Percentiles rank a stretch among this genome's conserved stretches.
These are phyloP conservation scores for Aspergillus cristatus DNA, from an alignment of 495 filamentous ascomycete genomes.

Conservation along the genomic window DNA sequence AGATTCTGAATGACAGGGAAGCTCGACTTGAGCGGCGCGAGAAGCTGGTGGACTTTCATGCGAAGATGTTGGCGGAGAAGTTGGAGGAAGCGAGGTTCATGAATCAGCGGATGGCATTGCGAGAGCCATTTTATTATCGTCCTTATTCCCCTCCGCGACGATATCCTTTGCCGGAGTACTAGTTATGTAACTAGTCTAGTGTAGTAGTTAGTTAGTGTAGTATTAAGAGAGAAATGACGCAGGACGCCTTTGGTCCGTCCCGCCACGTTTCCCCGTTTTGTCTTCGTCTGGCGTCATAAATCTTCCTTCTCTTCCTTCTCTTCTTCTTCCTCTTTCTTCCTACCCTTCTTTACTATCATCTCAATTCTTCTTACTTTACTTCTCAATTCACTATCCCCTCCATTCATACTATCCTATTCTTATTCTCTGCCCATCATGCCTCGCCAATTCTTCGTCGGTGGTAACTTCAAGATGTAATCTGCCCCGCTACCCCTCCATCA, in stretches of 20 bases:
- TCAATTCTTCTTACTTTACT: slow-evolving; percentile 5
- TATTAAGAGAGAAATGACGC: background rate
- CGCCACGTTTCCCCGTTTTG: background rate
- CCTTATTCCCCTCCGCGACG: slow-evolving; percentile 10
- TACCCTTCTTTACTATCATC: slow-evolving; percentile 5
- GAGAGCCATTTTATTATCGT: slow-evolving; percentile 9
- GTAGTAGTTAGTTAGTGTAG: too few relatives aligned
- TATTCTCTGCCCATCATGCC: slow-evolving; percentile 48
- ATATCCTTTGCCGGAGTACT: slow-evolving; percentile 3
- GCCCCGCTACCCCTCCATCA: slow-evolving; percentile 15
- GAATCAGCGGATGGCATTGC: slow-evolving; percentile 9
- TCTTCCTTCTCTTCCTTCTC: slow-evolving; percentile 2
- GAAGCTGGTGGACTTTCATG: slow-evolving; percentile 12
- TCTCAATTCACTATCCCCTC: background rate
- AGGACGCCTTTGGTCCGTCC: background rate
- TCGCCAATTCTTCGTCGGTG: slow-evolving; percentile 98
- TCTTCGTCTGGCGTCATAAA: slow-evolving; percentile 4
- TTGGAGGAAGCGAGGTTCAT: slow-evolving; percentile 13
- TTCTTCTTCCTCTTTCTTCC: slow-evolving; percentile 5
- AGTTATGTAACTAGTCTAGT: too few relatives aligned
- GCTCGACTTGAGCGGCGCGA: slow-evolving; percentile 19
- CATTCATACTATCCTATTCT: slow-evolving; percentile 1
- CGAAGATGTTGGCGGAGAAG: slow-evolving; percentile 15
- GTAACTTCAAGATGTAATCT: slow-evolving; percentile 95
- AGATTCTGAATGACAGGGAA: slow-evolving; percentile 23